Evolutionary conservation across 2,329 filamentous ascomycete genomes (phyloP), one percentile per base, ranked within the genome.

Genomic region (Penicillium paneum): DNA sequence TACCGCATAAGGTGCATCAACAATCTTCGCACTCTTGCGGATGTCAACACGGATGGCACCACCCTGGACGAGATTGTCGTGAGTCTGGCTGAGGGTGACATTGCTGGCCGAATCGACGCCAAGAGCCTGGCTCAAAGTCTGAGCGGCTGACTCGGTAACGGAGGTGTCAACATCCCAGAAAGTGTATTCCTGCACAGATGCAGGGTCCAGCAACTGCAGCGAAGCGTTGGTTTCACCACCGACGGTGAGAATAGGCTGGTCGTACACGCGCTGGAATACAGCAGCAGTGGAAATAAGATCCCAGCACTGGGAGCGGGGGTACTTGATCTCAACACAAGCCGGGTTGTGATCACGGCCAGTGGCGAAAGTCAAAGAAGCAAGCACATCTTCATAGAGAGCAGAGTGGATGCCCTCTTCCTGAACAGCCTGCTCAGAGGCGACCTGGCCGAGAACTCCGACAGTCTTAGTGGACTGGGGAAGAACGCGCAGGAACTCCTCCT

Each of bases 111-210:
- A 82, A 64, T 87, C 83, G 31, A 78, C 79, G 3, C 85, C 82
- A 34, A 88, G 73, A 8, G 85, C 78, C 67, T 84, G 80, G 38
- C 81, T 83, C 45, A 88, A 69, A 42, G 77, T 82, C 21, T 82
- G 75, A 11, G 91, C 87, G 1, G 90, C 86, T 55, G 79, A 79
- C 48, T 81, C 80, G 48, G 87, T 82, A 1, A 79, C 75, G 28
- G 91, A 91, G 71, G 86, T 83, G 68, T 96, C 93, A 38, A 89
- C 71, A 64, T 97, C 90, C 91, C 92, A 97, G 82, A 99, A 97
- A 12, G 87, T 87, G 77, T 94, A 97, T 74, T 97, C 89, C 72
- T 90, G 83, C 19, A 86, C 84, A 19, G 74, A 71, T n/a, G 77
- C 70, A 21, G 71, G 64, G 59, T 84, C 81, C n/a, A 82, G 67